These are phyloP conservation scores for Leccinellum albellum DNA, from an alignment of 768 basidiomycete species.

Conservation along the genomic window DNA sequence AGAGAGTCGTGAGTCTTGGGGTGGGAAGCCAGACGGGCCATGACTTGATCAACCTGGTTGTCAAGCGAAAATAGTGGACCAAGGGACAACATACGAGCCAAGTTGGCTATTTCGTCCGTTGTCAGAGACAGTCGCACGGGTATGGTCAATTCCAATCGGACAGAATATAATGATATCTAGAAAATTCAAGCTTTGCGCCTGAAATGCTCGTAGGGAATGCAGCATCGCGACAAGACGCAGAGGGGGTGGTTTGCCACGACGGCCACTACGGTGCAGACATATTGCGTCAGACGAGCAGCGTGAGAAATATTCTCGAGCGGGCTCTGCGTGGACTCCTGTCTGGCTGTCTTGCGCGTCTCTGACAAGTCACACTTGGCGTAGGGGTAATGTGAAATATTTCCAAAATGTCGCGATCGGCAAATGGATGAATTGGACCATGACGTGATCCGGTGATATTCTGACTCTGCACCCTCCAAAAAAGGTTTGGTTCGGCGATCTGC, in stretches of 20 bases:
- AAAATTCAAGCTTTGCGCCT: neutral
- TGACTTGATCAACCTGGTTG: neutral
- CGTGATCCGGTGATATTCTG: slow-evolving; percentile 30
- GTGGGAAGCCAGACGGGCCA: neutral
- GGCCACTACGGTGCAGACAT: neutral
- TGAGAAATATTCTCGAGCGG: too few species aligned
- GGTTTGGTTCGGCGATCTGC: slow-evolving; percentile 22
- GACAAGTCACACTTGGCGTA: neutral
- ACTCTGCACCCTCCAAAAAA: slow-evolving; percentile 7
- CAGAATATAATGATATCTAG: slow-evolving; percentile 5
- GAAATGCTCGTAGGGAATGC: neutral
- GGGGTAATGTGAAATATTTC: slow-evolving; percentile 12
- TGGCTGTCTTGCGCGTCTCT: neutral
- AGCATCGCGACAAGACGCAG: neutral
- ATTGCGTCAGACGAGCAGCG: neutral
- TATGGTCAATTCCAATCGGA: neutral
- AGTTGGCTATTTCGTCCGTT: slow-evolving; percentile 12
- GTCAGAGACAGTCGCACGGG: slow-evolving; percentile 2
- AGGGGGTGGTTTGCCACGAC: neutral
- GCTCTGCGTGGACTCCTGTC: neutral
- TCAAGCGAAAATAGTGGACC: neutral
- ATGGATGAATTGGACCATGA: slow-evolving; percentile 27
- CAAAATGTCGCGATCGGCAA: slow-evolving; percentile 30
- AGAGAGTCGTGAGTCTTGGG: neutral
- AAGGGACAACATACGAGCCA: neutral